phyloP scores from a whole-genome alignment of 2,329 filamentous ascomycete species.

The Incumbomyces delicatus region DNA sequence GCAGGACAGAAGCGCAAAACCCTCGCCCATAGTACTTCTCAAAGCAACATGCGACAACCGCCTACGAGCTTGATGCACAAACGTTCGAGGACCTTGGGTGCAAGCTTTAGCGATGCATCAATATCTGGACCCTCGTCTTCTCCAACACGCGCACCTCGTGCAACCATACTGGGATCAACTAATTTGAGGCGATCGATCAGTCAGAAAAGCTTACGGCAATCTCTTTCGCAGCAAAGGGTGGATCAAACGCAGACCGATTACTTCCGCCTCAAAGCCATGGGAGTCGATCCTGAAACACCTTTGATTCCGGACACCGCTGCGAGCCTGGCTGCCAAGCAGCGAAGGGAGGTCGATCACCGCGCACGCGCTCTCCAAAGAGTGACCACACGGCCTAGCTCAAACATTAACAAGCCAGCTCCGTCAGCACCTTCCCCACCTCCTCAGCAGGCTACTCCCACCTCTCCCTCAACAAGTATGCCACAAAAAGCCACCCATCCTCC shows the following conservation, averaged over 20 bases:
- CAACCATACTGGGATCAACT: background rate
- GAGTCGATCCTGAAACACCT: conserved; percentile 31
- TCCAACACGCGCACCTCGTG: background rate
- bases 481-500: conserved; percentile 2
- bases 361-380: conserved; percentile 8
- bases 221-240: conserved; percentile 17
- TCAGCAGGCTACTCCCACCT: background rate
- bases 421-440: background rate
- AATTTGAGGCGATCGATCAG: conserved; percentile 12
- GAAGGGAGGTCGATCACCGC: conserved; percentile 16
- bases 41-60: conserved; percentile 1
- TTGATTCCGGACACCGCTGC: conserved; percentile 19
- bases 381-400: background rate
- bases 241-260: conserved; percentile 42
- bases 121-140: conserved; percentile 4
- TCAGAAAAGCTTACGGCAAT: conserved; percentile 16
- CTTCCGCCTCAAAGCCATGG: conserved; percentile 42
- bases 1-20: conserved; percentile 20
- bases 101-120: conserved; percentile 1
- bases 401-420: background rate
- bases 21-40: conserved; percentile 7
- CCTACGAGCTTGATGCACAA: conserved; percentile 51
- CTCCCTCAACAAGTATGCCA: background rate
- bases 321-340: conserved; percentile 10
- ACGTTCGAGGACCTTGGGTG: conserved; percentile 17